Evolutionary conservation across 257 asterid genomes (phyloP).

Genomic region (Parsonsia alboflavescens): DNA sequence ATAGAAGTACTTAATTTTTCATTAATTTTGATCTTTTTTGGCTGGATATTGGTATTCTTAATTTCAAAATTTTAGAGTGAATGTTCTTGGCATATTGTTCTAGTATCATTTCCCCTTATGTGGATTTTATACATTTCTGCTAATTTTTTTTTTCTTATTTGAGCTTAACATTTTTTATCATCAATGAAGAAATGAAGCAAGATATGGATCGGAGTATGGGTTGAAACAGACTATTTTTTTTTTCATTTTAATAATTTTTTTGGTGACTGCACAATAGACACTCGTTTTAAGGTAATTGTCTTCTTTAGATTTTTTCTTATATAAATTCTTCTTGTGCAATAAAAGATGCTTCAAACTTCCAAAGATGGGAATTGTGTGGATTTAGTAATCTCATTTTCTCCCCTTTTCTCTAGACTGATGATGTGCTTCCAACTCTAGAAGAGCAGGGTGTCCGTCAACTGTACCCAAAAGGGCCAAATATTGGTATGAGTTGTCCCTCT

Average conservation of each 20-base stretch:
- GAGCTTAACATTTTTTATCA: not conserved
- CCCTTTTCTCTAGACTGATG: slow-evolving; percentile 63
- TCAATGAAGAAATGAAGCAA: not conserved
- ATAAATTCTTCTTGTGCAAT: not conserved
- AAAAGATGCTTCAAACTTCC: not conserved
- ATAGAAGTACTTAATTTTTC: not conserved
- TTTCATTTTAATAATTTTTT: not conserved
- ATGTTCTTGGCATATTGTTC: not conserved
- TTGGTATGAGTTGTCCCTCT: slow-evolving; percentile 38
- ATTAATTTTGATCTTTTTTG: not conserved
- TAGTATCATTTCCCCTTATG: not conserved
- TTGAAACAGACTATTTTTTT: not conserved
- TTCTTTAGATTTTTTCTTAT: not conserved
- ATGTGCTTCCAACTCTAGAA: slow-evolving; percentile 84
- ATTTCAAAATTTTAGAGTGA: not conserved
- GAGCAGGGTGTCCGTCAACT: slow-evolving; percentile 95
- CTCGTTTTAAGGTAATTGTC: not conserved
- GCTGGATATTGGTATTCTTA: no score
- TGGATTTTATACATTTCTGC: not conserved
- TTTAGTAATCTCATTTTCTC: slow-evolving; percentile 8
- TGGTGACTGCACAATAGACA: not conserved
- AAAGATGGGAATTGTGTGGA: slow-evolving; percentile 4
- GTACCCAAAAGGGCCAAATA: slow-evolving; percentile 78
- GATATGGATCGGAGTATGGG: not conserved
- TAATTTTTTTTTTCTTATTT: not conserved